A percentile compares a stretch with the other conserved stretches of the same genome.
Evolutionary conservation across 495 filamentous ascomycete species (phyloP).

Genomic region (Aspergillus mulundensis): DNA sequence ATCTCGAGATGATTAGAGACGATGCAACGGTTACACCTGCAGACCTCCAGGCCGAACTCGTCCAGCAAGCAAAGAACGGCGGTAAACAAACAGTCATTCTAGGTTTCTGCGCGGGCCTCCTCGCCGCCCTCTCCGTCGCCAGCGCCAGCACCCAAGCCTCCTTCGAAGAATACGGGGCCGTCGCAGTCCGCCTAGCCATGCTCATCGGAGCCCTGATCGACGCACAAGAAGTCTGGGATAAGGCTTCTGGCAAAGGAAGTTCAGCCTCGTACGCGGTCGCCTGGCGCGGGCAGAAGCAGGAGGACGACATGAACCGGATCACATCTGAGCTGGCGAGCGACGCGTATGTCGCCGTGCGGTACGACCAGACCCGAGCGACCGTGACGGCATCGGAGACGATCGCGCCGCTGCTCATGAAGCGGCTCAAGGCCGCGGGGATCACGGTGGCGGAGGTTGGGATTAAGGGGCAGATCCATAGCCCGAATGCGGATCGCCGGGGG

Average conservation of each 20-base stretch:
- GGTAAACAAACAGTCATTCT: conserved; percentile 21
- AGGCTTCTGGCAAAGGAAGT: neutral
- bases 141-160: conserved; percentile 15
- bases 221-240: conserved; percentile 22
- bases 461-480: conserved; percentile 1
- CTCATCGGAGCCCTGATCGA: conserved; percentile 32
- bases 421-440: neutral
- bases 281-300: too few species aligned
- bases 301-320: too few species aligned
- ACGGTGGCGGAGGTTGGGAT: neutral
- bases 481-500: neutral
- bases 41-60: neutral
- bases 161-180: conserved; percentile 27
- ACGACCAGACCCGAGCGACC: conserved; percentile 36
- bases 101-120: conserved; percentile 38
- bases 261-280: conserved; percentile 2
- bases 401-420: neutral
- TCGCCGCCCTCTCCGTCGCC: conserved; percentile 32
- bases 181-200: conserved; percentile 30
- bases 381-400: conserved; percentile 8
- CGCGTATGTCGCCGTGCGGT: conserved; percentile 44
- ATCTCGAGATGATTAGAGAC: conserved; percentile 10
- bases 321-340: conserved; percentile 3
- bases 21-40: neutral
- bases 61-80: neutral